A percentile compares a stretch with the other conserved stretches of the same genome.
phyloP scores from a whole-genome alignment of 495 filamentous ascomycete species.

The Penicillium simplicissimum region DNA sequence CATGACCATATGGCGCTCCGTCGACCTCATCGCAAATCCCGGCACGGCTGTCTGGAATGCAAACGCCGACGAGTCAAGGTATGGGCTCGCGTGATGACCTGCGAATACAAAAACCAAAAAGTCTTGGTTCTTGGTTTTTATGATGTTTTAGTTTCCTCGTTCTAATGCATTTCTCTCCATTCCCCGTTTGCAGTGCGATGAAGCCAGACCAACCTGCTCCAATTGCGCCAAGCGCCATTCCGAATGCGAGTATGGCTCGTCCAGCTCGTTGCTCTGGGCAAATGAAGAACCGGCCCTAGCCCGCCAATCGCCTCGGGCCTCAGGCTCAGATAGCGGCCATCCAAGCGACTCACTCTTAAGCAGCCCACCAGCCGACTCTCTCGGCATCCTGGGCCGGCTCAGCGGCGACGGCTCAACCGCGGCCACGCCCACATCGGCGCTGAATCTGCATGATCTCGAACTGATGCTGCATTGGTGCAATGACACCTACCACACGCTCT shows the following conservation, averaged over 20 bases:
- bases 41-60: constrained; percentile 38
- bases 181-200: constrained; percentile 34
- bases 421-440: constrained; percentile 9
- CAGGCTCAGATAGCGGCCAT: constrained; percentile 28
- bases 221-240: constrained; percentile 44
- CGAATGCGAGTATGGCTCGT: constrained; percentile 43
- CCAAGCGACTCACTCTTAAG: constrained; percentile 18
- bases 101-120: neutral
- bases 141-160: neutral
- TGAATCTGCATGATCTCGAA: constrained; percentile 42
- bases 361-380: constrained; percentile 23
- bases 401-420: constrained; percentile 14
- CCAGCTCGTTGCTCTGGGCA: constrained; percentile 40
- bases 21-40: constrained; percentile 38
- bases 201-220: constrained; percentile 37
- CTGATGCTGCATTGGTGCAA: constrained; percentile 51
- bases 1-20: constrained; percentile 38
- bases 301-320: constrained; percentile 16
- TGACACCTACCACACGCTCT: constrained; percentile 32
- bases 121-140: neutral
- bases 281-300: constrained; percentile 32
- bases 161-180: constrained; percentile 3
- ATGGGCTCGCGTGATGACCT: constrained; percentile 1
- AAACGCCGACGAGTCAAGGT: constrained; percentile 46
- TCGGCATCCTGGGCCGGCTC: constrained; percentile 31